A percentile compares a stretch with the other conserved stretches of the same genome.
Evolutionary conservation across 1,139 yeast genomes (phyloP).

Genomic region (Candida sp.): DNA sequence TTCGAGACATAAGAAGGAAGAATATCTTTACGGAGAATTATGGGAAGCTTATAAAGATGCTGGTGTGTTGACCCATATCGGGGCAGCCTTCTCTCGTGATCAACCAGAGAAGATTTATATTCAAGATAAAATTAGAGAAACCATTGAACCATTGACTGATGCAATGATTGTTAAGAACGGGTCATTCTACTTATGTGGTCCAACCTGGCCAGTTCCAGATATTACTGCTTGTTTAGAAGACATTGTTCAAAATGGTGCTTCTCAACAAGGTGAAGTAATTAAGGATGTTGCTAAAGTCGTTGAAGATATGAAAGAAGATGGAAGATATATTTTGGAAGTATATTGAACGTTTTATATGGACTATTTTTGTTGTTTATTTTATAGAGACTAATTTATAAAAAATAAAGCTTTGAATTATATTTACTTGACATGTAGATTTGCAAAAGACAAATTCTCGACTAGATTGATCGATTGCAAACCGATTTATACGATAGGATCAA

Average conservation of each 20-base stretch:
- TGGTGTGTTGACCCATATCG: conserved; percentile 89
- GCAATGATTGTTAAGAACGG: conserved; percentile 81
- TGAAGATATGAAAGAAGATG: conserved; percentile 91
- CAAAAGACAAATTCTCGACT: too few relatives aligned
- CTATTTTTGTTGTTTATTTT: too few relatives aligned
- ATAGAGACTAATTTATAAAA: too few relatives aligned
- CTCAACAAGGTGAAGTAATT: conserved; percentile 58
- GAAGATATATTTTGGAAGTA: conserved; percentile 92
- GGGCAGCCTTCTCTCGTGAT: conserved; percentile 98
- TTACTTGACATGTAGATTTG: too few relatives aligned
- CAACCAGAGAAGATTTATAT: conserved; percentile 94
- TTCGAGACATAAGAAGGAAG: conserved; percentile 94
- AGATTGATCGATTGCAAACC: too few relatives aligned
- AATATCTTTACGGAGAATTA: conserved; percentile 91
- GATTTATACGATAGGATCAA: too few relatives aligned
- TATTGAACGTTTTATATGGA: too few relatives aligned
- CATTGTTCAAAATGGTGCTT: conserved; percentile 71
- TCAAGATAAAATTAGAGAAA: conserved; percentile 88
- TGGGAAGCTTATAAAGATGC: conserved; percentile 97
- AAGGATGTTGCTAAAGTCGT: conserved; percentile 73
- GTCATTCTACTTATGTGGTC: conserved; percentile 95
- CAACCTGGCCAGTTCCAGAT: conserved; percentile 99
- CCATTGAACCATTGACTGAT: conserved; percentile 66
- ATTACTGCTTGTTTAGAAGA: conserved; percentile 89
- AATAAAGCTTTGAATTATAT: too few relatives aligned